phyloP scores from a whole-genome alignment of 306 rosid genomes.

The Inga leiocalycina region DNA sequence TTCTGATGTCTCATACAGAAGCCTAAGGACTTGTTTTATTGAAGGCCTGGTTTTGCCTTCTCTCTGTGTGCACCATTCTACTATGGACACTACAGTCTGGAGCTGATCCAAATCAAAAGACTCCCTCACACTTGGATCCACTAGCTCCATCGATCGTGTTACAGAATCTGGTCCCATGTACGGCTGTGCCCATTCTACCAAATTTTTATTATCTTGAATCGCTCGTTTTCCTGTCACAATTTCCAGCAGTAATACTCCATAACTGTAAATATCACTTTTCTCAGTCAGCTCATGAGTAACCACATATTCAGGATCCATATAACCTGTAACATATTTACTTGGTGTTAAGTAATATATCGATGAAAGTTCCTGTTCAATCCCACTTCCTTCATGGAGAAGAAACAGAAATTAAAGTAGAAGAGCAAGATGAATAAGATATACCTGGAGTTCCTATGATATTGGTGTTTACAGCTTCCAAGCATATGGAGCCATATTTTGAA shows the following conservation, averaged over 20 bases:
- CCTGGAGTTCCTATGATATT: conserved; percentile 97
- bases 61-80: conserved; percentile 92
- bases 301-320: conserved; percentile 96
- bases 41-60: conserved; percentile 90
- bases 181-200: conserved; percentile 89
- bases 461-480: conserved; percentile 83
- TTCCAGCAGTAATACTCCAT: conserved; percentile 85
- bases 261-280: conserved; percentile 94
- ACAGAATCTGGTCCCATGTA: conserved; percentile 51
- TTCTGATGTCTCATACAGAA: conserved; percentile 87
- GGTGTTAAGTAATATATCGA: neutral
- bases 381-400: neutral
- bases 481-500: conserved; percentile 78
- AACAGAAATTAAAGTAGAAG: neutral
- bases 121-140: conserved; percentile 72
- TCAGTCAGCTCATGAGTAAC: conserved; percentile 94
- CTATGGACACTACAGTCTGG: conserved; percentile 66
- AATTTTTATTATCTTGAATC: conserved; percentile 73
- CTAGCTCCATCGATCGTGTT: conserved; percentile 68
- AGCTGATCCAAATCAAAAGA: conserved; percentile 85
- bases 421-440: conserved; percentile 17
- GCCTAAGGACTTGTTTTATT: conserved; percentile 88
- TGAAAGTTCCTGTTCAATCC: neutral
- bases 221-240: conserved; percentile 83
- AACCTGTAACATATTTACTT: conserved; percentile 51